Evolutionary conservation across 768 basidiomycete species (phyloP).

Genomic region (Boletus vermiculosoides): DNA sequence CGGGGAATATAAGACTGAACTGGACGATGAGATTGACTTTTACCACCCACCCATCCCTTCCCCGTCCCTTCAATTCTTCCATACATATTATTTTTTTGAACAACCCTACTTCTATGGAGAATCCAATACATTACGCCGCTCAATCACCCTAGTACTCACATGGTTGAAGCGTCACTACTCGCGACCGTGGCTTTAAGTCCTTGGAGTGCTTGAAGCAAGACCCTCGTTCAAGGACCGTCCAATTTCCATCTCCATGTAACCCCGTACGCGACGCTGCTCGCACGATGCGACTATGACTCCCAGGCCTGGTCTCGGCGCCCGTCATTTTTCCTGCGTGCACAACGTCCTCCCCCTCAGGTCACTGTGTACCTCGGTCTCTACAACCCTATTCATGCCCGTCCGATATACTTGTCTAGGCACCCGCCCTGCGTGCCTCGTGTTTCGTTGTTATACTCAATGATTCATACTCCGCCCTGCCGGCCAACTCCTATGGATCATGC

Average conservation of each 20-base stretch:
- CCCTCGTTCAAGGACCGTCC: neutral
- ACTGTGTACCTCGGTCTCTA: too few relatives aligned
- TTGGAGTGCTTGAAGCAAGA: neutral
- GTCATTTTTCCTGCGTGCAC: neutral
- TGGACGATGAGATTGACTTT: neutral
- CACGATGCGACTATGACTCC: neutral
- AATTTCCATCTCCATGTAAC: neutral
- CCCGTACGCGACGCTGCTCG: neutral
- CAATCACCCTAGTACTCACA: neutral
- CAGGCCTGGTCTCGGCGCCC: neutral
- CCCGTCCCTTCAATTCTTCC: too few relatives aligned
- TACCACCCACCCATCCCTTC: neutral
- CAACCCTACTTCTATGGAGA: neutral
- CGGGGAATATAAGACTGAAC: conserved; percentile 20
- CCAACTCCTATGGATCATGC: neutral
- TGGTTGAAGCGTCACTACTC: neutral
- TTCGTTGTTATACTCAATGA: neutral
- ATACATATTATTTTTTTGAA: neutral
- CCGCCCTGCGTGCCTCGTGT: neutral
- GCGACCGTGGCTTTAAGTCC: neutral
- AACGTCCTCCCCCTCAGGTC: too few relatives aligned
- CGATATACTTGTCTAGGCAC: neutral
- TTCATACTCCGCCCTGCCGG: conserved; percentile 18
- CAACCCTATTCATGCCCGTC: neutral
- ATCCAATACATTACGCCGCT: neutral